Conservation (phyloP, 2,329 filamentous ascomycete species). For the Lomentospora prolificans region DNA sequence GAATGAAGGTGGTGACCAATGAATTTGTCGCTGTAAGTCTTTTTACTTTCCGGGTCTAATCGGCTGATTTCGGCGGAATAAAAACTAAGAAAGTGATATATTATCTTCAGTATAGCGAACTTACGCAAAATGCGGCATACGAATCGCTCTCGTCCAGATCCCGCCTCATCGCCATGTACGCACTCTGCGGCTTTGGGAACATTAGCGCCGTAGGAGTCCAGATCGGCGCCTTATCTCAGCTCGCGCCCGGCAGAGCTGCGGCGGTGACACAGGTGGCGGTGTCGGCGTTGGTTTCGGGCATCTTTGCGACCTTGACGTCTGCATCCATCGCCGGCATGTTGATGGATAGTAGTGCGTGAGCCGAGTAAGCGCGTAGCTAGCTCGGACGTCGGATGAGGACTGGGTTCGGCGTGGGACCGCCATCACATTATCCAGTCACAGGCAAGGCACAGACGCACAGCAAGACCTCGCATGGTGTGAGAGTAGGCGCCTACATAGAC, state of each 20-base stretch:
- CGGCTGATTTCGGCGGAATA: neutral
- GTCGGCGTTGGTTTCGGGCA: conserved; percentile 58
- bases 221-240: conserved; percentile 64
- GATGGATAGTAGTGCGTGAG: too few relatives aligned
- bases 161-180: conserved; percentile 63
- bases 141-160: conserved; percentile 48
- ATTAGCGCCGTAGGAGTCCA: conserved; percentile 68
- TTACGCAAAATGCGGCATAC: conserved; percentile 31
- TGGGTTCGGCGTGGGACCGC: too few relatives aligned
- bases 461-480: too few relatives aligned
- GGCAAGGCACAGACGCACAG: too few relatives aligned
- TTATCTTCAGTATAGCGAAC: conserved; percentile 21
- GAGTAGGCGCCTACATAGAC: too few relatives aligned
- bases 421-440: too few relatives aligned
- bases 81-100: conserved; percentile 12
- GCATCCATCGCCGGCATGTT: conserved; percentile 61
- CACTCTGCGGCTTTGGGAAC: conserved; percentile 63
- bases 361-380: too few relatives aligned
- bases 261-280: conserved; percentile 60
- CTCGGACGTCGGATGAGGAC: too few relatives aligned
- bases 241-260: conserved; percentile 53
- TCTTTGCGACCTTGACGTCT: conserved; percentile 59
- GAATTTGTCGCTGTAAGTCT: neutral
- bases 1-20: neutral
- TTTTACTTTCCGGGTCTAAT: neutral